Evolutionary conservation across 129 eudicot genomes (phyloP), one percentile per base, ranked within the genome.

Genomic region (Rutidosis leptorrhynchoides): DNA sequence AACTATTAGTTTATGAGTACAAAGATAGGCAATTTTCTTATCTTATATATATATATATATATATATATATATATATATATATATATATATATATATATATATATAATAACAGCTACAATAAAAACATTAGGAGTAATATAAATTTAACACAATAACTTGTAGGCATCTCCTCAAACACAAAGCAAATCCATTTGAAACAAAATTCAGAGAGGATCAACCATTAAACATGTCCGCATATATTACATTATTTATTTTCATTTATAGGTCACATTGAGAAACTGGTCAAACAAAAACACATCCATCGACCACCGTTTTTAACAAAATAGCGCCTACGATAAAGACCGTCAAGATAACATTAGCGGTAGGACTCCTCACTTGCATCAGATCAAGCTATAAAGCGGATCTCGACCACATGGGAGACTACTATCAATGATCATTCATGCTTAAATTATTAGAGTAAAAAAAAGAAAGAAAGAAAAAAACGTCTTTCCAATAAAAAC

Each of bases 281-380:
- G 10, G 19, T 46, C 59, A 30, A 52, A 52, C 46, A 52, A 8
- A 42, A 67, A 21, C 67, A 28, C 30, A 20, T 2, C 37, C 20
- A 27, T 14, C 46, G 20, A 12, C 58, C 29, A 26, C 51, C 20
- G 9, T 10, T 68, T 54, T 29, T 52, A 11, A 53, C 20, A 32
- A 14, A 32, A 33, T 7, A 16, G 24, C 6, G 2, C 29, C 58
- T 57, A 14, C 12, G 57, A 25, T 42, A 17, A 42, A 40, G 37
- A 69, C 74, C 51, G 1, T 32, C 33, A 53, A 14, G 23, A 33
- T 53, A 68, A 16, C 7, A 19, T 32, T 20, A 68, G 72, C 35
- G 25, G 62, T 53, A 29, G 43, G 35, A 68, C 62, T 68, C 72
- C 72, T 53, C 52, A 53, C 19, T 53, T 68, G 72, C 72, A 54